Evolutionary conservation across 179 eudicot genomes (phyloP), one percentile per base, ranked within the genome.

Genomic region (Carnegiea gigantea): DNA sequence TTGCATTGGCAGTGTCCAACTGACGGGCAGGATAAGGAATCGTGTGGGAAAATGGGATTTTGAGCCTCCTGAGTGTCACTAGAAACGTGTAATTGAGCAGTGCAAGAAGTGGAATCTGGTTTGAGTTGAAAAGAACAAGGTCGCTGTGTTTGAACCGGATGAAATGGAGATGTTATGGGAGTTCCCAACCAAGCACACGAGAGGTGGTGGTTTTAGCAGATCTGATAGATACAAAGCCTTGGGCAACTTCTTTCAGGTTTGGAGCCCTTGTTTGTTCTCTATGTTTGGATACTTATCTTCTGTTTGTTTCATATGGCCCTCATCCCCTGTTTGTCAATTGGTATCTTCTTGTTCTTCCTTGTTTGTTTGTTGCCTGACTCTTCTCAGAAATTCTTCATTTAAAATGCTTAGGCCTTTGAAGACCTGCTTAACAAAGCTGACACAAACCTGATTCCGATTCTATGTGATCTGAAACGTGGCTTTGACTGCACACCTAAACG

Each of bases 181-280:
- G 30, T 92, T 92, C 62, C 97, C 97, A 0, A 83, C 73, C 81
- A 82, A 88, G 76, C 93, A 93, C 78, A 92, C 95, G 1, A 88
- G 98, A 70, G 95, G 36, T 33, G 36, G 3, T 33, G 85, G 67
- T 60, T 60, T n/a, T 60, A n/a, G 92, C 71, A 82, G 93, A 70
- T 89, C 96, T 13, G 95, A 92, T 17, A 54, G 95, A 81, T 90
- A 91, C 71, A 92, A 92, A 46, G 83, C 90, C 28, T 85, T 92
- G 7, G 98, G 98, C 10, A 92, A 92, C 77, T 89, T 93, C 40
- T 94, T 94, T 79, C 98, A 94, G 97, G 98, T 84, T 33, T 53
- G 77, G 23, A 73, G 23, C 17, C 67, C 75, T 72, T 71, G 26
- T 49, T 30, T 68, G 70, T 11, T 24, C 12, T 65, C 2, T 26